Evolutionary conservation across 768 basidiomycete genomes (phyloP).

Genomic region (Xanthoconium purpureum): DNA sequence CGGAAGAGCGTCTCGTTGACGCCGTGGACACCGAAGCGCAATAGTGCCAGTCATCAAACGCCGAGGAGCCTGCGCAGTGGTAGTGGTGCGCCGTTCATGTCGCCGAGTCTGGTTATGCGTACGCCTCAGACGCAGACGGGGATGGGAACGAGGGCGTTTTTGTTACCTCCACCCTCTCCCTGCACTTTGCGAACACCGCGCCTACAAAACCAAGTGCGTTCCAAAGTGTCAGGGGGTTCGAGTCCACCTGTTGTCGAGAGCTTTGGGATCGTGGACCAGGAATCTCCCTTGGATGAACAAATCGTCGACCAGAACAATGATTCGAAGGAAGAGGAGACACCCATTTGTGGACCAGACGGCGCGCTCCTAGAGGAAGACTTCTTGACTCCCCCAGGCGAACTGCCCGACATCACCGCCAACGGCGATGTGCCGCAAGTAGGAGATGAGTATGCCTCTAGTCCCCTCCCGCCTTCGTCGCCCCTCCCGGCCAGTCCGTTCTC

Average conservation of each 20-base stretch:
- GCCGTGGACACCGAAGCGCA: slow-evolving; percentile 12
- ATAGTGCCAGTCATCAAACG: slow-evolving; percentile 8
- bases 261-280: not conserved
- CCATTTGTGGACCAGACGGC: slow-evolving; percentile 37
- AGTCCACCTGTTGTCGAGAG: not conserved
- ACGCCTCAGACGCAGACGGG: slow-evolving; percentile 15
- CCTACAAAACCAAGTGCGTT: not conserved
- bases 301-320: slow-evolving; percentile 20
- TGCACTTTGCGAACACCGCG: slow-evolving; percentile 11
- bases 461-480: slow-evolving; percentile 62
- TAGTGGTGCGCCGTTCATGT: slow-evolving; percentile 4
- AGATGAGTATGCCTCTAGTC: slow-evolving; percentile 37
- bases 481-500: slow-evolving; percentile 51
- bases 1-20: slow-evolving; percentile 6
- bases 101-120: slow-evolving; percentile 8
- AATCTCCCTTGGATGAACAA: not conserved
- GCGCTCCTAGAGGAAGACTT: slow-evolving; percentile 43
- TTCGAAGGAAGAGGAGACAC: slow-evolving; percentile 23
- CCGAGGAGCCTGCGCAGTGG: slow-evolving; percentile 4
- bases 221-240: not conserved
- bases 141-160: slow-evolving; percentile 20
- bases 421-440: slow-evolving; percentile 24
- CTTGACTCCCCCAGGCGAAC: slow-evolving; percentile 28
- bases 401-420: slow-evolving; percentile 15
- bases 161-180: slow-evolving; percentile 27